phyloP scores from a whole-genome alignment of 2,329 filamentous ascomycete genomes.

The Ceratocystis ficicola region DNA sequence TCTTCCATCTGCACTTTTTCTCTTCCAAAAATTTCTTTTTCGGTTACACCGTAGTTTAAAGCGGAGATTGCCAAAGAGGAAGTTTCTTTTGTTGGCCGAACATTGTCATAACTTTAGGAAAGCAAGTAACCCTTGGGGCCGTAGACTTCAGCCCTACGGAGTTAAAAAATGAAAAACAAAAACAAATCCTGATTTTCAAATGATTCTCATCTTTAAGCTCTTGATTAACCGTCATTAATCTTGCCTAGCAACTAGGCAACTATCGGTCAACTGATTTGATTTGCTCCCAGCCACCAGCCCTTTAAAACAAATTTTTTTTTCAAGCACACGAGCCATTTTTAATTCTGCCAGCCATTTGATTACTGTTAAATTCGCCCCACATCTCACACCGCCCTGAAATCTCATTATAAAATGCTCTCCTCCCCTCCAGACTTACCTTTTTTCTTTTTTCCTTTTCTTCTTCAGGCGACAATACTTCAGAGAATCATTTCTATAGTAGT shows the following conservation, averaged over 20 bases:
- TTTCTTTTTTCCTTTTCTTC: slow-evolving; percentile 21
- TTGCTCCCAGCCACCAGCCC: background rate
- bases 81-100: background rate
- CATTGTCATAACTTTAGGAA: background rate
- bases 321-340: background rate
- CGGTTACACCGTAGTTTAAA: slow-evolving; percentile 7
- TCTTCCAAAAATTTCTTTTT: background rate
- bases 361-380: background rate
- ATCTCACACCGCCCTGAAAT: background rate
- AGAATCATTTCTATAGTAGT: slow-evolving; percentile 99
- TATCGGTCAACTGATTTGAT: background rate
- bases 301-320: background rate
- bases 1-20: background rate
- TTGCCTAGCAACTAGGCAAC: background rate
- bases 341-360: background rate
- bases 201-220: background rate
- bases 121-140: background rate
- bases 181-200: background rate
- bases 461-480: slow-evolving; percentile 25
- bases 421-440: background rate
- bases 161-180: background rate
- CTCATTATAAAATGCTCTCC: slow-evolving; percentile 16
- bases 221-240: background rate
- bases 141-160: background rate
- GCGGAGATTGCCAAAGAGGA: background rate